A percentile compares a stretch with the other conserved stretches of the same genome.
These are phyloP conservation scores for Saccharomyces jurei DNA, from an alignment of 805 yeast species.

Conservation along the genomic window DNA sequence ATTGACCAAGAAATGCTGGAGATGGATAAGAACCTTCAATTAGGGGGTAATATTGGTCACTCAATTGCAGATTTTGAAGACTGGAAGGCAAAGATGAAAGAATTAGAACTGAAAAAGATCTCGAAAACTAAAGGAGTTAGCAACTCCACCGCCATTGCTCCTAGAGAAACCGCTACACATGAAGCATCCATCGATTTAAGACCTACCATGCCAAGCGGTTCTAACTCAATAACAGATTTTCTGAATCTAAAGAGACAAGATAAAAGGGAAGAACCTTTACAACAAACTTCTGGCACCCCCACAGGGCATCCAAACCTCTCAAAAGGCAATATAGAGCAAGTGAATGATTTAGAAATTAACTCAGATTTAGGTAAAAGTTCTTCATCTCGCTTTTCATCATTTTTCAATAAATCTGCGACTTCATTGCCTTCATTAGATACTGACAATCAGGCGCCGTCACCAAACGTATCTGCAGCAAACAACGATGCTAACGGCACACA, in stretches of 20 bases:
- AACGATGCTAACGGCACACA: background rate
- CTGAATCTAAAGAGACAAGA: slow-evolving; percentile 13
- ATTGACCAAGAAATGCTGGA: slow-evolving; percentile 30
- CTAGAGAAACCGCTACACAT: background rate
- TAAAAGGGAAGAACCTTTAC: background rate
- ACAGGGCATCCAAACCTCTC: background rate
- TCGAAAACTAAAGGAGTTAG: background rate
- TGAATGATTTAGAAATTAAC: background rate
- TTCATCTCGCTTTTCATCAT: slow-evolving; percentile 32
- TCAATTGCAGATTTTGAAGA: slow-evolving; percentile 35
- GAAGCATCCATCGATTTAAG: slow-evolving; percentile 5
- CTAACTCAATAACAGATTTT: slow-evolving; percentile 29
- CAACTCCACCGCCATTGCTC: background rate
- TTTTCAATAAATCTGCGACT: slow-evolving; percentile 20
- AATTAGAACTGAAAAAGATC: slow-evolving; percentile 28
- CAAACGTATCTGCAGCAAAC: slow-evolving; percentile 1
- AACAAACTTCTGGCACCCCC: background rate
- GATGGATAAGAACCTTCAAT: slow-evolving; percentile 26
- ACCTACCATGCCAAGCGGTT: slow-evolving; percentile 10
- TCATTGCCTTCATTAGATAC: slow-evolving; percentile 3
- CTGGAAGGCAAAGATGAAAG: slow-evolving; percentile 34
- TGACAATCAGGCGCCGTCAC: background rate
- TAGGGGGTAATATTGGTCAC: slow-evolving; percentile 24
- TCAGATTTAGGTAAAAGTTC: slow-evolving; percentile 10
- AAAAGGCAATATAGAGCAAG: background rate